phyloP scores from a whole-genome alignment of 352 stramenopile genomes.

The Hyaloperonospora brassicae region DNA sequence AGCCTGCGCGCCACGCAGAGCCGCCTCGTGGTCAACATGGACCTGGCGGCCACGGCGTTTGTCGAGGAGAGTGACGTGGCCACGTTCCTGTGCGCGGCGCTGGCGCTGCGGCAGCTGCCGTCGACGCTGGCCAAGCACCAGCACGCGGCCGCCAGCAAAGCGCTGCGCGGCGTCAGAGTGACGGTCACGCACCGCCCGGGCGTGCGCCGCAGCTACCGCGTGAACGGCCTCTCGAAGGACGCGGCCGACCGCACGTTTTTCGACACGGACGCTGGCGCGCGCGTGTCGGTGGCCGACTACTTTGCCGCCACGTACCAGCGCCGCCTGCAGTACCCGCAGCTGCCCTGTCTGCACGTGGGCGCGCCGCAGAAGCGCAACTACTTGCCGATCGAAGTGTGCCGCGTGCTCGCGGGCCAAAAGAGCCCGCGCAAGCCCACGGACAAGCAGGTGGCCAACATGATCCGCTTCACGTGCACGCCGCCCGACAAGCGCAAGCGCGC shows the following conservation, averaged over 20 bases:
- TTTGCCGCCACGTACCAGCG: conserved; percentile 48
- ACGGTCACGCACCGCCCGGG: conserved; percentile 54
- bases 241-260: conserved; percentile 48
- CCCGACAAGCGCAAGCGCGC: conserved; percentile 47
- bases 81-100: conserved; percentile 36
- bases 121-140: conserved; percentile 34
- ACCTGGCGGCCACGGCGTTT: conserved; percentile 65
- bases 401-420: conserved; percentile 64
- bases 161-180: conserved; percentile 58
- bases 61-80: conserved; percentile 51
- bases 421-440: conserved; percentile 70
- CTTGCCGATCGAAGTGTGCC: conserved; percentile 77
- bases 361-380: conserved; percentile 69
- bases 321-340: conserved; percentile 49
- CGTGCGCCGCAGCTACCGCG: conserved; percentile 48
- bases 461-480: conserved; percentile 50
- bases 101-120: conserved; percentile 25
- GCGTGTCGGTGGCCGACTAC: conserved; percentile 49
- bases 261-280: conserved; percentile 42
- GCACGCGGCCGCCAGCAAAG: conserved; percentile 41
- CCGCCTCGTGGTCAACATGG: conserved; percentile 57
- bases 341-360: conserved; percentile 78
- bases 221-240: conserved; percentile 48
- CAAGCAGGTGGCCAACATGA: conserved; percentile 80
- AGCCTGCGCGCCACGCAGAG: conserved; percentile 60